These are phyloP conservation scores for Alnus glutinosa DNA, from an alignment of 306 rosid genomes.

Conservation along the genomic window DNA sequence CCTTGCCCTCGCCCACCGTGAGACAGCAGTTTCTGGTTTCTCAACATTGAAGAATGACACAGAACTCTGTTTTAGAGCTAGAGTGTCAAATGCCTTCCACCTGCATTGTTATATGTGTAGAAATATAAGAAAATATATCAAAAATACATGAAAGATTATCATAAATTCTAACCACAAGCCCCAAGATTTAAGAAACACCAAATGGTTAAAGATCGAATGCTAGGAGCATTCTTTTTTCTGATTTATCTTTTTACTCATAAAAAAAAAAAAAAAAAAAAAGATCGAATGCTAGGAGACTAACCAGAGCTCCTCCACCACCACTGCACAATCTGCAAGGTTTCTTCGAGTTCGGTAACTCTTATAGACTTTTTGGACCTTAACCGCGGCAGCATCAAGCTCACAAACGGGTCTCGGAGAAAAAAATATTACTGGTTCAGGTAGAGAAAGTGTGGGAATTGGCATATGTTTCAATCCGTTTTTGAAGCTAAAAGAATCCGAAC, in stretches of 20 bases:
- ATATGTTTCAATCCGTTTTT: conserved; percentile 40
- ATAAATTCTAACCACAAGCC: background rate
- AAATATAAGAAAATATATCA: conserved; percentile 5
- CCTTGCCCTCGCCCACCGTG: conserved; percentile 93
- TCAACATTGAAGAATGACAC: conserved; percentile 68
- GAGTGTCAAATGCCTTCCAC: conserved; percentile 91
- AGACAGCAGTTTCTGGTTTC: conserved; percentile 76
- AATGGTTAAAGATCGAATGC: background rate
- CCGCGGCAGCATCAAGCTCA: conserved; percentile 87
- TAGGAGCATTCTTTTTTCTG: background rate
- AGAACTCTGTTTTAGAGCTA: conserved; percentile 69
- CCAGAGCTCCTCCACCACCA: conserved; percentile 88
- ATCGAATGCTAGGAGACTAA: conserved; percentile 30
- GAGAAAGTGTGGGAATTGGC: conserved; percentile 51
- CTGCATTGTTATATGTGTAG: conserved; percentile 30
- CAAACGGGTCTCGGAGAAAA: conserved; percentile 57
- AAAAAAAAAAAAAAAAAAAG: too few species aligned
- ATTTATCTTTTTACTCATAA: too few species aligned
- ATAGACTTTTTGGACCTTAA: conserved; percentile 74
- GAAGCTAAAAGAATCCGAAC: conserved; percentile 10
- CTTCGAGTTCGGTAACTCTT: conserved; percentile 89
- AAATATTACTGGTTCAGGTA: conserved; percentile 52
- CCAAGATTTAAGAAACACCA: background rate
- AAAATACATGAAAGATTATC: background rate
- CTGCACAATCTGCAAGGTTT: conserved; percentile 95